Base-by-base conservation (phyloP, 768 basidiomycete genomes). In the Russula brevipes region DNA sequence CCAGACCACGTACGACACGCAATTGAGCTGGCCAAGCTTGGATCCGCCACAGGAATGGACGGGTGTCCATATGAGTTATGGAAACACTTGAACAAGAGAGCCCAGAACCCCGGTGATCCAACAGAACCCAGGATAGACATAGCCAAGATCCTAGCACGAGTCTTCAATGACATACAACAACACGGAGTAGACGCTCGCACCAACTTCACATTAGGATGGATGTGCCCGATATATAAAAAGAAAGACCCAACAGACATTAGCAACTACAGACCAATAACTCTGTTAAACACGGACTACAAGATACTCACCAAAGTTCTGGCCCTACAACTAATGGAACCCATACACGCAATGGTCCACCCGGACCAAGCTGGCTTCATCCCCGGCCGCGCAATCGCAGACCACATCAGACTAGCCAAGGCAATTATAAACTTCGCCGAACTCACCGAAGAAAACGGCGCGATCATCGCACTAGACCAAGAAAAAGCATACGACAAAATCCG, bases 161-260 rank as follows among this genome's bases (percentile, higher is more conserved):
- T 69, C 1, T 71, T 59, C 46, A 50, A 59, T 3, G 69, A 71
- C 57, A 63, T 70, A n/a, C 63, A 71, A 42, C 5, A 1, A 0
- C 36, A 64, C 17, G 63, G 67, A 0, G 49, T 68, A 0, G 57
- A 42, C 52, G 10, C 19, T 4, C 1, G 9, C n/a, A 30, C 55
- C 0, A 8, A 17, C n/a, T 66, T 66, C 39, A 45, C 64, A 2
- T 17, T 38, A 0, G 69, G 69, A 17, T 64, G 56, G 65, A 64
- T 71, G 41, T 68, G 66, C 53, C 68, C 60, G 0, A 30, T 70
- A 6, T 69, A 64, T 35, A 71, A 70, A 42, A 67, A 70, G 30
- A 61, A 61, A 19, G 65, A 71, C 10, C 30, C 11, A 19, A 14
- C 24, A 0, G 12, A 54, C 3, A 66, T 70, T 0, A 33, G 16